A percentile compares a stretch with the other conserved stretches of the same genome.
phyloP scores from a whole-genome alignment of 1,139 yeast genomes.

The Waltiozyma sp. region DNA sequence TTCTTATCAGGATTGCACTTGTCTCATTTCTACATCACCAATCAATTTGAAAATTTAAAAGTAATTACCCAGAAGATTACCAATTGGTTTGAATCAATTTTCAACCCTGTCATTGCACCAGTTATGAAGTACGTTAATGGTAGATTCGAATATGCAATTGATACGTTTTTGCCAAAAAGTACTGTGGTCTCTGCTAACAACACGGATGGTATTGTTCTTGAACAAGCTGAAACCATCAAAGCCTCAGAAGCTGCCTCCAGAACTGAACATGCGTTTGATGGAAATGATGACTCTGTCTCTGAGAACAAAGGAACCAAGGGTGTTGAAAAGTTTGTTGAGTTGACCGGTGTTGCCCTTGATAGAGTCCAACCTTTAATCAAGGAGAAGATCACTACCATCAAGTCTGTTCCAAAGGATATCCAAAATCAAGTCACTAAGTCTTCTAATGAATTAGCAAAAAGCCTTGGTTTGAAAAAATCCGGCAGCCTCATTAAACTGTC shows the following conservation, averaged over 20 bases:
- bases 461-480: neutral
- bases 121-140: constrained; percentile 9
- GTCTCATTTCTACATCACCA: constrained; percentile 4
- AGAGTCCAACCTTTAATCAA: constrained; percentile 7
- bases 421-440: neutral
- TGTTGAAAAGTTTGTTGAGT: constrained; percentile 5
- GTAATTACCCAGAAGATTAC: neutral
- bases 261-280: neutral
- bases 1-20: constrained; percentile 4
- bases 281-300: constrained; percentile 1
- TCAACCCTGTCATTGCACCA: constrained; percentile 9
- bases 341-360: constrained; percentile 8
- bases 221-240: neutral
- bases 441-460: neutral
- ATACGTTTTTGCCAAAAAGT: constrained; percentile 7
- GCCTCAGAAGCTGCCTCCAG: neutral
- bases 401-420: neutral
- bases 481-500: neutral
- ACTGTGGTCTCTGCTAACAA: neutral
- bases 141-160: constrained; percentile 8
- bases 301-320: neutral
- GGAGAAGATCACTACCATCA: constrained; percentile 1
- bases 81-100: constrained; percentile 2
- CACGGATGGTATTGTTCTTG: neutral
- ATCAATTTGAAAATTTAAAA: constrained; percentile 1